phyloP scores from a whole-genome alignment of 768 basidiomycete species.

The Kwoniella shandongensis region DNA sequence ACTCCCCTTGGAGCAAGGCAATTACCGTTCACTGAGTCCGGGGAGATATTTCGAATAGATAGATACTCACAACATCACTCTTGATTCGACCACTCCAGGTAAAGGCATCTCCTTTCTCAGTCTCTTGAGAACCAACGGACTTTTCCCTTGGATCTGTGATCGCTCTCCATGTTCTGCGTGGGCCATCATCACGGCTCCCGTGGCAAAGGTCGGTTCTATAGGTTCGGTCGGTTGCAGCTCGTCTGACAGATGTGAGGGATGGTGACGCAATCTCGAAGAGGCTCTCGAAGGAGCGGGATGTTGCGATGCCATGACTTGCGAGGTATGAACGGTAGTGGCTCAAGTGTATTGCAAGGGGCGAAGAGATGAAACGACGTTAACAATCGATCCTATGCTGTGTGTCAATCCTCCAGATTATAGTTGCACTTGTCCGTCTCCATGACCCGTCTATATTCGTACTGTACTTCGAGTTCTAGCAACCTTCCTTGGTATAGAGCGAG shows the following conservation, averaged over 20 bases:
- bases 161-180: background rate
- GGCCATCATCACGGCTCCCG: constrained; percentile 9
- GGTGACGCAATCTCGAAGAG: background rate
- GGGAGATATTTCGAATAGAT: background rate
- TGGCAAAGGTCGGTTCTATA: constrained; percentile 13
- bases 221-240: constrained; percentile 7
- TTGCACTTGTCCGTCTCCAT: no score
- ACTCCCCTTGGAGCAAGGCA: constrained; percentile 18
- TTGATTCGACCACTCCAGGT: constrained; percentile 12
- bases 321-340: no score
- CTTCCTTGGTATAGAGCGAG: no score
- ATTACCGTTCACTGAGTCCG: background rate
- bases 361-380: no score
- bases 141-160: background rate
- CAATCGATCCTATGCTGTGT: no score
- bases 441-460: no score
- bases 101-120: constrained; percentile 21
- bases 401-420: no score
- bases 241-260: no score
- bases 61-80: constrained; percentile 28
- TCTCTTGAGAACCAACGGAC: constrained; percentile 15
- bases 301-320: background rate
- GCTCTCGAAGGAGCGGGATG: background rate
- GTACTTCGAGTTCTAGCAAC: no score
- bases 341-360: no score